Evolutionary conservation across 768 basidiomycete genomes (phyloP).

Genomic region (Mycena rebaudengoi): DNA sequence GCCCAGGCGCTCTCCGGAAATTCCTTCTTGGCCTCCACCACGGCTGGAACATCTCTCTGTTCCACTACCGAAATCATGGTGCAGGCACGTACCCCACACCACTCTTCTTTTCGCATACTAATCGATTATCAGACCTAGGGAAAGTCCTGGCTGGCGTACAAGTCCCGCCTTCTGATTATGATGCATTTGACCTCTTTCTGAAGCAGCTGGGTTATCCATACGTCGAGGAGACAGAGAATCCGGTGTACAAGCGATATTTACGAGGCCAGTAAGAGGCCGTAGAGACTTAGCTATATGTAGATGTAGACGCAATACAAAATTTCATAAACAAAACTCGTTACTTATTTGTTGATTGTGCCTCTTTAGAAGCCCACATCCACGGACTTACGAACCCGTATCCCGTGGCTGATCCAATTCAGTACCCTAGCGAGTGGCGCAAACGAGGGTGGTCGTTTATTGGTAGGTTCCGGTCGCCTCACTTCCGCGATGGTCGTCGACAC

Average conservation of each 20-base stretch:
- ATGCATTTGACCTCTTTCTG: slow-evolving; percentile 79
- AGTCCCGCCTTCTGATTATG: slow-evolving; percentile 75
- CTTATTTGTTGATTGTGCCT: too few relatives aligned
- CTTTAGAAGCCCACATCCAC: slow-evolving; percentile 6
- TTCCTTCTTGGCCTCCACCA: slow-evolving; percentile 85
- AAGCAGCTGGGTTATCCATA: slow-evolving; percentile 83
- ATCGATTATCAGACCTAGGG: slow-evolving; percentile 74
- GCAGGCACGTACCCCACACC: slow-evolving; percentile 65
- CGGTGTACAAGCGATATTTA: slow-evolving; percentile 82
- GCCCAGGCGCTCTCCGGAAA: slow-evolving; percentile 89
- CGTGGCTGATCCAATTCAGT: slow-evolving; percentile 1
- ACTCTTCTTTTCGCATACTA: background rate
- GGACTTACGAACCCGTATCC: slow-evolving; percentile 1
- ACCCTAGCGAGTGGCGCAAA: slow-evolving; percentile 2
- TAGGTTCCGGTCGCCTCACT: background rate
- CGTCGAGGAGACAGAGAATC: slow-evolving; percentile 93
- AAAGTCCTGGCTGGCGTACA: slow-evolving; percentile 95
- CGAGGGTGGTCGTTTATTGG: background rate
- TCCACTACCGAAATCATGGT: slow-evolving; percentile 98
- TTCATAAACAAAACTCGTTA: too few relatives aligned
- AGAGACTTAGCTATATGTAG: too few relatives aligned
- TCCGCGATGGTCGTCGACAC: background rate
- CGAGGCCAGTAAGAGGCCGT: slow-evolving; percentile 35
- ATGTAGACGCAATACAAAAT: slow-evolving; percentile 6
- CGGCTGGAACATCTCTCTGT: slow-evolving; percentile 95